Base-by-base conservation (phyloP, 169 alveolate species). In the Fabrea salina region DNA sequence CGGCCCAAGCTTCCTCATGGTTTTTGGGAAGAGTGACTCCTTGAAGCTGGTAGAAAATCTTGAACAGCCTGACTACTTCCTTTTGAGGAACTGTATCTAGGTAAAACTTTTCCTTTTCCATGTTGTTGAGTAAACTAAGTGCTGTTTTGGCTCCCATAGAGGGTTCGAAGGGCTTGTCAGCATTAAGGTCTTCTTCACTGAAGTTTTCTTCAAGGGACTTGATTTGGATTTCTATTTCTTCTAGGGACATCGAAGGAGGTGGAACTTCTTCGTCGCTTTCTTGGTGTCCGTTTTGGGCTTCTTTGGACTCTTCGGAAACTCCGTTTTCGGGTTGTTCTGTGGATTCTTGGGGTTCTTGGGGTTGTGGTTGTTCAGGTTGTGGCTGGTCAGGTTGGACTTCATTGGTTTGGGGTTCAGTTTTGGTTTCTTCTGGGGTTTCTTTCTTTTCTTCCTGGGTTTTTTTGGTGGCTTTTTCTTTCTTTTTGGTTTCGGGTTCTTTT, bases 131-230 rank as follows among this genome's bases (percentile, higher is more conserved):
- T 22, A 64, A 33, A 64, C 54, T 32, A 35, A 64, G 54, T 11
- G 75, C 75, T 6, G 57, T 64, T 64, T 64, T 64, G 41, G 75
- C 75, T 37, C 75, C 75, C 16, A 64, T 33, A 37, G 75, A 64
- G 19, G 41, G 54, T 35, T 64, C 75, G 41, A 64, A 64, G 16
- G 57, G 19, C 39, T 37, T 64, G 35, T 30, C 75, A 35, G 54
- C 3, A 2, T 19, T 64, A 11, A 64, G n/a, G 2, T 64, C 75
- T 2, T 64, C 75, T 32, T 32, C 19, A 37, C 39, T 4, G n/a
- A 16, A 25, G 41, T 33, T 64, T 19, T 64, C 39, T 5, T 8
- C 1, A 8, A 64, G 16, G 0, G 50, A 22, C 4, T 22, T 25
- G 16, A 64, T 37, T 16, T 32, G 75, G 5, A 32, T 64, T 0